Base-by-base conservation (phyloP, 306 rosid species). In the Dryas drummondii region DNA sequence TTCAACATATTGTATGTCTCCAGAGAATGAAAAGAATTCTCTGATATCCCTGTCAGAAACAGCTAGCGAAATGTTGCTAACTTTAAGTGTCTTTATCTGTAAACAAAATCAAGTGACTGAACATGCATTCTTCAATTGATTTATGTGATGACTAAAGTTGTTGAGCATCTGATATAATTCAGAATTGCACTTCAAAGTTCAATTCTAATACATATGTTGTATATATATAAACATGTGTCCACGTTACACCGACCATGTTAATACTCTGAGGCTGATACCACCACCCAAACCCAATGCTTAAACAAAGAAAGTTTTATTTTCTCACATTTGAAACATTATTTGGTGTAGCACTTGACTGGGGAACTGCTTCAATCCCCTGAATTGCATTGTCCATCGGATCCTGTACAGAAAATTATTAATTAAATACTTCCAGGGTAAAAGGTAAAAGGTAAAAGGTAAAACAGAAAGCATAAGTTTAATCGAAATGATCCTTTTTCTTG, bases 1-100 rank as follows among this genome's bases (percentile, higher is more conserved):
- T 83, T 94, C 98, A 49, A 91, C 82, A 76, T 86, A 86, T 44
- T 68, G 91, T 70, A 91, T 86, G 48, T 84, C 90, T 45, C 98
- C 98, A 5, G 94, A 88, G 81, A 94, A 90, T 61, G 97, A 94
- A 80, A 90, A 91, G 90, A 94, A 94, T 66, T 91, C 97, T 81
- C 74, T 71, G 56, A 94, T 85, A 27, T 94, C 96, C 73, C 57
- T 81, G 80, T 78, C 81, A 2, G 88, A 75, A 77, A 87, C 79
- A 76, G 77, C 59, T 72, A 51, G 71, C 48, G 97, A 86, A 79
- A 94, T 86, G 86, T 94, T 91, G 86, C 91, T 82, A 62, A 91
- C 93, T 75, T 80, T 86, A 5, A 94, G 89, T 1, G 97, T 89
- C 82, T 77, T 88, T 74, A 86, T 79, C 98, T 94, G 81, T 49